Percentiles rank a stretch among this genome's conserved stretches.
phyloP scores from a whole-genome alignment of 306 rosid species.

The Quercus mongolica region DNA sequence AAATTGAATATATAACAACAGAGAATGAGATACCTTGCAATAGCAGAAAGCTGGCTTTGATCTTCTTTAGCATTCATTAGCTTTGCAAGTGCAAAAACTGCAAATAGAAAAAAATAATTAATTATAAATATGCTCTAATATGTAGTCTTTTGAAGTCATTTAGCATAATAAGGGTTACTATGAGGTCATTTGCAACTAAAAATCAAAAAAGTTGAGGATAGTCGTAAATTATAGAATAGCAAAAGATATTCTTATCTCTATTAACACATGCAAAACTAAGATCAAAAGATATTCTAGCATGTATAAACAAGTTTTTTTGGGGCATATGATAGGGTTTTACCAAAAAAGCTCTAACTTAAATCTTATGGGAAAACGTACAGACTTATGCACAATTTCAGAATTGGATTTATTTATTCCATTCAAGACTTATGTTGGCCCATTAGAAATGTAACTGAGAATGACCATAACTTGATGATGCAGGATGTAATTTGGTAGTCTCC shows the following conservation, averaged over 20 bases:
- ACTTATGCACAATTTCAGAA: background rate
- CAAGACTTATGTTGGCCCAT: background rate
- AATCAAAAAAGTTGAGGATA: background rate
- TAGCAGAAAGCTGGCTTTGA: slow-evolving; percentile 87
- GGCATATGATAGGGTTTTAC: no score
- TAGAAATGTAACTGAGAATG: background rate
- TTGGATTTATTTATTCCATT: background rate
- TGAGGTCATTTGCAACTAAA: background rate
- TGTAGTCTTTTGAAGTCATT: no score
- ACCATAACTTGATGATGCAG: background rate
- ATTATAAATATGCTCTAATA: slow-evolving; percentile 9
- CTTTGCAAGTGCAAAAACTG: slow-evolving; percentile 93
- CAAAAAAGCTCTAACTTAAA: no score
- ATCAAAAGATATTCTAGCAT: no score
- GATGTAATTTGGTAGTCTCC: no score
- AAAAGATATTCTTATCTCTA: background rate
- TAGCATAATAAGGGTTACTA: background rate
- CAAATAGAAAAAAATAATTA: slow-evolving; percentile 14
- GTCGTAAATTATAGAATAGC: background rate
- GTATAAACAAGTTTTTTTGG: no score
- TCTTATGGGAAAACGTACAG: background rate
- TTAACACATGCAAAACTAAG: no score
- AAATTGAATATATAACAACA: slow-evolving; percentile 5
- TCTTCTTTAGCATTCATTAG: slow-evolving; percentile 90
- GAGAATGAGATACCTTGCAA: slow-evolving; percentile 65